A percentile compares a stretch with the other conserved stretches of the same genome.
Evolutionary conservation across 345 rosid species (phyloP).

Genomic region (Clausena lansium): DNA sequence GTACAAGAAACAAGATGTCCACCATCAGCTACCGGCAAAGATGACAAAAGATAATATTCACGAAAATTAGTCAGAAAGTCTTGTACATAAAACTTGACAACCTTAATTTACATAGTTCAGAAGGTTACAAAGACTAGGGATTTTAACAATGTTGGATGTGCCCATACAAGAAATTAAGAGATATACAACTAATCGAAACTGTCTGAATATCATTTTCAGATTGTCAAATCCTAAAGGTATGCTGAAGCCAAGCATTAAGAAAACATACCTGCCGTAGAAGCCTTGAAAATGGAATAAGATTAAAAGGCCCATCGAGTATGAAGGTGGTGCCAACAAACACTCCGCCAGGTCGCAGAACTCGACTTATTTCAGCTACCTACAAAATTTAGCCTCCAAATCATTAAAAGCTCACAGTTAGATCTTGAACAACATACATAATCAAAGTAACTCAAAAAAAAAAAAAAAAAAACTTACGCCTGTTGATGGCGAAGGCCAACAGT

Average conservation of each 20-base stretch:
- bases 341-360: conserved; percentile 84
- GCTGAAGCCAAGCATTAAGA: conserved; percentile 15
- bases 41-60: neutral
- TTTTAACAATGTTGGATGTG: neutral
- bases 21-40: neutral
- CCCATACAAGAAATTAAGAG: neutral
- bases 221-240: neutral
- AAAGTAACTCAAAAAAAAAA: neutral
- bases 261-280: conserved; percentile 52
- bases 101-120: neutral
- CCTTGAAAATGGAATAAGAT: conserved; percentile 45
- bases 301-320: conserved; percentile 61
- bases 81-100: neutral
- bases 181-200: neutral
- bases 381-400: conserved; percentile 5
- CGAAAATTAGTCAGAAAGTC: neutral
- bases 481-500: conserved; percentile 94
- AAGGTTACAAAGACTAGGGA: neutral
- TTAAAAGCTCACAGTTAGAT: neutral
- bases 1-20: conserved; percentile 7
- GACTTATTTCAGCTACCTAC: conserved; percentile 86
- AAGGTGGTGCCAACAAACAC: conserved; percentile 77
- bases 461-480: conserved; percentile 51
- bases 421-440: neutral
- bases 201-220: neutral